A percentile compares a stretch with the other conserved stretches of the same genome.
Evolutionary conservation across 2,329 filamentous ascomycete species (phyloP).

Genomic region (Madurella fahalii): DNA sequence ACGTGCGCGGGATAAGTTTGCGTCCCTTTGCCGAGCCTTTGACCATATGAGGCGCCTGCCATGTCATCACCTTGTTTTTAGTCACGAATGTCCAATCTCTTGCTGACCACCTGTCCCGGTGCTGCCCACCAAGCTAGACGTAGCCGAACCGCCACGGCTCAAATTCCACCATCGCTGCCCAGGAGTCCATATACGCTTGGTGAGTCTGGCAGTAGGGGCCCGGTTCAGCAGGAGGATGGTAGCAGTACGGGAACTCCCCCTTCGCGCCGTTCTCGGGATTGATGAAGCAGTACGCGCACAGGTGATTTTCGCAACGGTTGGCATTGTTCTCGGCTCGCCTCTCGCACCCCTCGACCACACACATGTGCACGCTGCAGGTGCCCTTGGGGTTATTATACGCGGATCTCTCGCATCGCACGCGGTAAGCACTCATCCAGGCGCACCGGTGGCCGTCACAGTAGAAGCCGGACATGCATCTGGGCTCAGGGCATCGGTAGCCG

Average conservation of each 20-base stretch:
- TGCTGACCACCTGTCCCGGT: no score
- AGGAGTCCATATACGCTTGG: neutral
- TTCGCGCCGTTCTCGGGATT: neutral
- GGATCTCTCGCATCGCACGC: neutral
- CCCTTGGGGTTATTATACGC: neutral
- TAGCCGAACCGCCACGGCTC: no score
- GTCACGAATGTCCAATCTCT: no score
- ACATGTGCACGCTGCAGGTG: neutral
- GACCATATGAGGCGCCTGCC: no score
- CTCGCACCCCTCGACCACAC: neutral
- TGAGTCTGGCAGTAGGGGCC: neutral
- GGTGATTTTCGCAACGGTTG: neutral
- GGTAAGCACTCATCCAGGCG: neutral
- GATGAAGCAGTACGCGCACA: neutral
- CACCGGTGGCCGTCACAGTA: slow-evolving; percentile 2
- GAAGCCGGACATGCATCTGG: neutral
- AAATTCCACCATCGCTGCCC: no score
- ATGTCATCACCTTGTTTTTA: no score
- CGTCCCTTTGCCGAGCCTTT: no score
- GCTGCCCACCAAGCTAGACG: no score
- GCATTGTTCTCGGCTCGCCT: neutral
- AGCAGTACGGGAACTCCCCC: no score
- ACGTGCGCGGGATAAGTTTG: no score
- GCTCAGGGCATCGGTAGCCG: neutral
- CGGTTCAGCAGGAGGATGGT: neutral